Conservation (phyloP, 257 asterid genomes). For the Penstemon newberryi region DNA sequence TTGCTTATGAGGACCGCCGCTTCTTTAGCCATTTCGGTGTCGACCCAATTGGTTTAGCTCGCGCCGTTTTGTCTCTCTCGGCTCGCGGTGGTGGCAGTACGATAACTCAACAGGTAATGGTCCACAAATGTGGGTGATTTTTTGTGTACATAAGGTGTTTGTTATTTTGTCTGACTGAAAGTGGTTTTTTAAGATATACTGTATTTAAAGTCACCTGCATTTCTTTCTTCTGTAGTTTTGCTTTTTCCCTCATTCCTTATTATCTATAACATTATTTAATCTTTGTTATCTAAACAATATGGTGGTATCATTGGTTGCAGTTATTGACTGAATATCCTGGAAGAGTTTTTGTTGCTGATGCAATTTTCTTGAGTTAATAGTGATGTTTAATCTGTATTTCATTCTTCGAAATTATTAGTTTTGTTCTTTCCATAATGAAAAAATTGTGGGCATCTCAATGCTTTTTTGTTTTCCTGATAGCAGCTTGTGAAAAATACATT, state of each 20-base stretch:
- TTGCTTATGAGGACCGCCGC: slow-evolving; percentile 39
- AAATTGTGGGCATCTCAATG: neutral
- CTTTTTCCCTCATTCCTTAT: too few species aligned
- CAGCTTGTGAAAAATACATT: slow-evolving; percentile 37
- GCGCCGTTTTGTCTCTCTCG: slow-evolving; percentile 37
- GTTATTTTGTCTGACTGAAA: slow-evolving; percentile 34
- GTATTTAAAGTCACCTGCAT: neutral
- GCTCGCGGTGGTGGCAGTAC: slow-evolving; percentile 45
- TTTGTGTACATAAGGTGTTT: slow-evolving; percentile 16
- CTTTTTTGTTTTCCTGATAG: slow-evolving; percentile 11
- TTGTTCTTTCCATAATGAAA: too few species aligned
- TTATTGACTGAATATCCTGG: too few species aligned
- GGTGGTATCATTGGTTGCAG: too few species aligned
- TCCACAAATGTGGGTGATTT: neutral
- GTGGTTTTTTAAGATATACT: neutral
- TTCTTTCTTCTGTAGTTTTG: neutral
- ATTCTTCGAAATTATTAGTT: too few species aligned
- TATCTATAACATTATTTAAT: too few species aligned
- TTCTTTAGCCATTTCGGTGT: slow-evolving; percentile 34
- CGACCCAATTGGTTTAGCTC: slow-evolving; percentile 37
- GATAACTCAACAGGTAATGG: slow-evolving; percentile 34
- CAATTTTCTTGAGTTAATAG: neutral
- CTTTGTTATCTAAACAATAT: too few species aligned
- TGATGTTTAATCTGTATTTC: neutral
- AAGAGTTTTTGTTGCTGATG: neutral